Conservation (phyloP, 73 alveolate species). For the Symbiodinium natans region DNA sequence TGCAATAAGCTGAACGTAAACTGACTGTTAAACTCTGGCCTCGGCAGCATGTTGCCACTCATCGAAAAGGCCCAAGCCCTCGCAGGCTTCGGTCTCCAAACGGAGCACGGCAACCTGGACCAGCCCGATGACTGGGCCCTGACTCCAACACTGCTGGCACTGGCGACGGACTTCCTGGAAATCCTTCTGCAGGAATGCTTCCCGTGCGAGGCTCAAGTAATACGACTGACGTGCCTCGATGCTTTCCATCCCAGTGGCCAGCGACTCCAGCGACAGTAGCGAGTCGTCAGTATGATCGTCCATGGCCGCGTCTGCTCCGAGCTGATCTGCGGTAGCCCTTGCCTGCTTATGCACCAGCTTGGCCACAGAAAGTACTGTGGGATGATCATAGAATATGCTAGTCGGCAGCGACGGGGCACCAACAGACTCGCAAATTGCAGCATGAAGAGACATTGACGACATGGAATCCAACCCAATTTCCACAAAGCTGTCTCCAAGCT, state of each 20-base stretch:
- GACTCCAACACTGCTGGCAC: background rate
- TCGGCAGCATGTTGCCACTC: background rate
- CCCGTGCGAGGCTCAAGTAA: conserved; percentile 39
- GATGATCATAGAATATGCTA: conserved; percentile 62
- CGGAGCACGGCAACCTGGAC: background rate
- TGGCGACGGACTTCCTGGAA: conserved; percentile 18
- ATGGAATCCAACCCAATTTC: conserved; percentile 84
- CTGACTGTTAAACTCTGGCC: background rate
- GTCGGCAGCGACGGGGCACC: conserved; percentile 24
- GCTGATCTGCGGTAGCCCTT: background rate
- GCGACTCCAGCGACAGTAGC: background rate
- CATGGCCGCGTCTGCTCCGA: background rate
- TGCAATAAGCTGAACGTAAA: no score
- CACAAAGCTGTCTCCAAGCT: conserved; percentile 33
- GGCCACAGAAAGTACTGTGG: conserved; percentile 46
- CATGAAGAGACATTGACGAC: conserved; percentile 74
- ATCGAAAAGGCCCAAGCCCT: background rate
- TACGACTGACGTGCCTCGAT: conserved; percentile 59
- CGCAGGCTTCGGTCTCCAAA: background rate
- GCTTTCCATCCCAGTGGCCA: background rate
- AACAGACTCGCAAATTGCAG: conserved; percentile 1
- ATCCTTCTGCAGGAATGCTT: background rate
- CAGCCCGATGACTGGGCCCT: background rate
- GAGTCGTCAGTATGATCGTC: background rate
- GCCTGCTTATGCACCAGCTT: background rate